Conservation (phyloP, 2,329 filamentous ascomycete genomes). For the Curvularia hawaiiensis region DNA sequence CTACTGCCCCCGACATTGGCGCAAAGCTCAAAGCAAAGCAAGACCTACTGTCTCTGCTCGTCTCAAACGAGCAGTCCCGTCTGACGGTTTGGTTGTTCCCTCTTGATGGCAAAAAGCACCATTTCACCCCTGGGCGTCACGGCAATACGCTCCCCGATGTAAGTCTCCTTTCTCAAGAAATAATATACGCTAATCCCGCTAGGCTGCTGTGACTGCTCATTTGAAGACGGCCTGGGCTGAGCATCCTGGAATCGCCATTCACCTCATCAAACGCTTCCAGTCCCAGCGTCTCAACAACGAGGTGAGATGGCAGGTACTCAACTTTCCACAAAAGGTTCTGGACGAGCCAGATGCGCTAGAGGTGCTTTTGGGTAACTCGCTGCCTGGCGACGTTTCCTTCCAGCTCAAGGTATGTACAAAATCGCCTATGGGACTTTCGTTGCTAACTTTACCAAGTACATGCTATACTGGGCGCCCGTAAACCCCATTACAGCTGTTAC, state of each 20-base stretch:
- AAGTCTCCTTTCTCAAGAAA: conserved; percentile 13
- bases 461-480: conserved; percentile 90
- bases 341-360: conserved; percentile 82
- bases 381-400: conserved; percentile 79
- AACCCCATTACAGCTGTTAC: conserved; percentile 93
- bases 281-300: conserved; percentile 74
- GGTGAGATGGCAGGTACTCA: conserved; percentile 78
- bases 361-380: conserved; percentile 74
- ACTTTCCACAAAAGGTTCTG: conserved; percentile 82
- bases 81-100: conserved; percentile 91
- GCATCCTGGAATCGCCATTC: conserved; percentile 83
- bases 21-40: conserved; percentile 79
- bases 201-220: conserved; percentile 66
- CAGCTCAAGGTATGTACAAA: conserved; percentile 64
- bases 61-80: conserved; percentile 83
- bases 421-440: neutral
- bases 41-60: conserved; percentile 76
- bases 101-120: conserved; percentile 64
- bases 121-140: conserved; percentile 53
- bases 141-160: conserved; percentile 50
- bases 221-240: conserved; percentile 87
- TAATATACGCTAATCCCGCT: conserved; percentile 18
- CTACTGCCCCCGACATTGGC: conserved; percentile 52
- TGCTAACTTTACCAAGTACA: conserved; percentile 61
- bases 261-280: conserved; percentile 79